Conservation (phyloP, 2,329 filamentous ascomycete species). For the Cylindrodendrum hubeiense region DNA sequence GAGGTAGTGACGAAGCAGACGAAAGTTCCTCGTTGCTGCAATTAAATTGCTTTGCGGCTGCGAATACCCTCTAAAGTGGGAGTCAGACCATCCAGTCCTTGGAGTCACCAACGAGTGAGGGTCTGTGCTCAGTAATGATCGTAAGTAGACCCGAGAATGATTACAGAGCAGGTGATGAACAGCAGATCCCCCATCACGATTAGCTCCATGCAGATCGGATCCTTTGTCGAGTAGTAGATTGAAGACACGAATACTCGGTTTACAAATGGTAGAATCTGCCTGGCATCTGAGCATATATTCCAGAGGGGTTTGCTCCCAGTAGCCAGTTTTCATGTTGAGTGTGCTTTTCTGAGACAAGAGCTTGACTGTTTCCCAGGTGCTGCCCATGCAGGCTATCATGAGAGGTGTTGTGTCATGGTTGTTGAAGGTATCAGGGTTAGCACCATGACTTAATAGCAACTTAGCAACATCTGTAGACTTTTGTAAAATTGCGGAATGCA, state of each 20-base stretch:
- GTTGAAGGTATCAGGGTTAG: not conserved
- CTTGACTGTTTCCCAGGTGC: not conserved
- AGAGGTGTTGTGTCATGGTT: not conserved
- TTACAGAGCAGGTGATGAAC: not conserved
- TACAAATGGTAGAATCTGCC: not conserved
- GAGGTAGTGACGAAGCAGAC: not conserved
- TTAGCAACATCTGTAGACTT: not conserved
- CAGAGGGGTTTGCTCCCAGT: not conserved
- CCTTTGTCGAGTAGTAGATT: not conserved
- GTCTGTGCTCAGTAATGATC: not conserved
- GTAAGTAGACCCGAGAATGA: not conserved
- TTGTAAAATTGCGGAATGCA: not conserved
- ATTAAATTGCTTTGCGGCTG: not conserved
- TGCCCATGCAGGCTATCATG: not conserved
- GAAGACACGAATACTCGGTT: not conserved
- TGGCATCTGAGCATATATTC: not conserved
- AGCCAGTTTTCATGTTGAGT: not conserved
- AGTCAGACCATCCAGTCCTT: not conserved
- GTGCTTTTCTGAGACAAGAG: not conserved
- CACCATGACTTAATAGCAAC: not conserved
- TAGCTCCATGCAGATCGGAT: not conserved
- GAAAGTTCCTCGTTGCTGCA: not conserved
- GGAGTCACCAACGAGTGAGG: not conserved
- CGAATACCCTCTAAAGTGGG: accelerated
- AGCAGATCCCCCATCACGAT: not conserved